Conservation (phyloP, 2,329 filamentous ascomycete genomes). For the Colletotrichum chrysophilum region DNA sequence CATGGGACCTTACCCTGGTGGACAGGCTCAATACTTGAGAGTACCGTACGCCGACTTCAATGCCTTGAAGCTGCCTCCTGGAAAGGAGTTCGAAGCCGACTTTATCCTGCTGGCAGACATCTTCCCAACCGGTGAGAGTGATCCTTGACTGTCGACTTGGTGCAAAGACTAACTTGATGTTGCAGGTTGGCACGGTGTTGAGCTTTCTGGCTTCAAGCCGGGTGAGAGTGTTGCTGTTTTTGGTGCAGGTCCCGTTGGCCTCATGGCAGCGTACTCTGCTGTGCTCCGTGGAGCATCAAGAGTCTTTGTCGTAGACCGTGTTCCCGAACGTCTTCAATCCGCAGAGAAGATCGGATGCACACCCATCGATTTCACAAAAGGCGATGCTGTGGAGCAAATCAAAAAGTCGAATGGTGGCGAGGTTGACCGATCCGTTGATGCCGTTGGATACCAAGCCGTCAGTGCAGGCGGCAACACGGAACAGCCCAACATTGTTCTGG, state of each 20-base stretch:
- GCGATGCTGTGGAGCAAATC: constrained; percentile 65
- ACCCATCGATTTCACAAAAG: constrained; percentile 64
- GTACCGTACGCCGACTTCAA: constrained; percentile 74
- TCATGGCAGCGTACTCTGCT: constrained; percentile 71
- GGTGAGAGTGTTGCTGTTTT: constrained; percentile 70
- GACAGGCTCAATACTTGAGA: constrained; percentile 68
- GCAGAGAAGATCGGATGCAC: constrained; percentile 68
- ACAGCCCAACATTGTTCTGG: constrained; percentile 66
- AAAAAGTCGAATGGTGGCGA: constrained; percentile 58
- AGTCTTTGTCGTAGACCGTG: constrained; percentile 68
- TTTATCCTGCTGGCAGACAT: constrained; percentile 54
- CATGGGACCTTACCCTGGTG: constrained; percentile 56
- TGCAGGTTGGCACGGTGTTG: constrained; percentile 60
- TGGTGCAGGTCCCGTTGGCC: constrained; percentile 67
- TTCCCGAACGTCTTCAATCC: constrained; percentile 61
- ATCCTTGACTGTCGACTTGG: background rate
- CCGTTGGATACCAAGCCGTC: constrained; percentile 70
- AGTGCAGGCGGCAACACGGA: constrained; percentile 60
- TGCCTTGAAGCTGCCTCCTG: constrained; percentile 63
- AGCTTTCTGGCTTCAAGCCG: constrained; percentile 62
- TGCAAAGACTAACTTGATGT: background rate
- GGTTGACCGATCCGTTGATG: constrained; percentile 68
- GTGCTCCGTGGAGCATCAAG: constrained; percentile 63
- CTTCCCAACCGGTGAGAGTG: constrained; percentile 33
- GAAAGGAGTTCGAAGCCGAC: constrained; percentile 65